These are phyloP conservation scores for Zarea fungicola DNA, from an alignment of 2,329 filamentous ascomycete genomes.

Conservation along the genomic window DNA sequence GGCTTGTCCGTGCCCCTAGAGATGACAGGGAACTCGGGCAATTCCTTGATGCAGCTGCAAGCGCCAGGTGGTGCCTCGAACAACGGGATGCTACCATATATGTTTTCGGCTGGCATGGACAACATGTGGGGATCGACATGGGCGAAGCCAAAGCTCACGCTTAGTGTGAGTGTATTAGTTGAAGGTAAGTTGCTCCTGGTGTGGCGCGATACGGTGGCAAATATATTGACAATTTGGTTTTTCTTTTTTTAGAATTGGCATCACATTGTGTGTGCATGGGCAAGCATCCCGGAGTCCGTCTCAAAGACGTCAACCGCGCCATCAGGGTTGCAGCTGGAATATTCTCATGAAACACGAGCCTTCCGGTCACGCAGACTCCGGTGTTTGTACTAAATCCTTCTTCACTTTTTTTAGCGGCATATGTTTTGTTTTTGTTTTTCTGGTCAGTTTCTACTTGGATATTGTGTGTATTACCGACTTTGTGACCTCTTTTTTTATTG, in stretches of 20 bases:
- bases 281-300: slow-evolving; percentile 33
- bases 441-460: too few relatives aligned
- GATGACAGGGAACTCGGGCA: not conserved
- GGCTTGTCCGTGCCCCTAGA: not conserved
- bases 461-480: too few relatives aligned
- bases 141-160: slow-evolving; percentile 27
- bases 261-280: slow-evolving; percentile 34
- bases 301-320: slow-evolving; percentile 31
- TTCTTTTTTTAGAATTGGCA: slow-evolving; percentile 36
- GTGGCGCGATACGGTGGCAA: too few relatives aligned
- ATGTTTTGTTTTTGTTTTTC: not conserved
- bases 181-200: slow-evolving; percentile 24
- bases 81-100: slow-evolving; percentile 3
- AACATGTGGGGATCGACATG: slow-evolving; percentile 18
- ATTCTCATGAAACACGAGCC: not conserved
- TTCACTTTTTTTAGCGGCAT: not conserved
- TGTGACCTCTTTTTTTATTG: too few relatives aligned
- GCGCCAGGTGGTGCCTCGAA: slow-evolving; percentile 1
- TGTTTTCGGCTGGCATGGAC: slow-evolving; percentile 7
- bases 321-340: slow-evolving; percentile 24
- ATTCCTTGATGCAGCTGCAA: not conserved
- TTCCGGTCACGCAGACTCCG: too few relatives aligned
- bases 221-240: not conserved
- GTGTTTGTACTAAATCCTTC: too few relatives aligned
- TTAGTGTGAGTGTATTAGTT: slow-evolving; percentile 31